Evolutionary conservation across 2,329 filamentous ascomycete genomes (phyloP), one percentile per base, ranked within the genome.

Genomic region (Hirsutella rhossiliensis): DNA sequence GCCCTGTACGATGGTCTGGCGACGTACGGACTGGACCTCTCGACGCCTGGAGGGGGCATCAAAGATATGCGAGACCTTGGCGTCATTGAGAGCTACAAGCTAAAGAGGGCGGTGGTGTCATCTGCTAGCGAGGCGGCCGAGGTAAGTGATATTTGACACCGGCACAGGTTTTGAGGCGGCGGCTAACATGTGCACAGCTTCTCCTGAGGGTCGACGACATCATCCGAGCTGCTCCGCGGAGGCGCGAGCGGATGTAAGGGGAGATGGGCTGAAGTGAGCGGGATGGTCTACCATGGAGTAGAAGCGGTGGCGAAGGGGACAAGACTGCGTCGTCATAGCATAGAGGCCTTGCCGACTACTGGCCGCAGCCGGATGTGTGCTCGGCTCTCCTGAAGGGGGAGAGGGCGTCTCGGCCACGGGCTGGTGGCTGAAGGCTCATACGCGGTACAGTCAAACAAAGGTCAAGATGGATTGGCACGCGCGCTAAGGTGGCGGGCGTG

Each of bases 21-120:
- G 42, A 95, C 83, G 48, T 94, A 90, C 43, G 92, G 92, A 18
- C 70, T 98, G 50, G 92, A 98, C 60, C 71, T 98, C 50, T 73
- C 84, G 67, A 87, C 83, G 2, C 89, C 90, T 2, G 90, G 92
- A 36, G 92, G 92, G 47, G 89, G 88, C 38, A 87, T 98, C 57
- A 76, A 87, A 12, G 92, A 98, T 59, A 98, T 98, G 92, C 78
- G 90, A 43, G 87, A 98, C 56, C 63, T 94, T 40, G 92, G 92
- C 38, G 89, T 98, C 27, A 84, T 98, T 53, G 92, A 98, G 71
- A 94, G 87, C 65, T 97, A 96, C 75, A 98, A 98, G 75, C 70
- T 98, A 62, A 98, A 98, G 78, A 84, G 80, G 62, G 92, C 92
- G n/a, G 92, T 98, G 44, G 92, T 98, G 42, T 94, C 85, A 43